Percentiles rank a stretch among this genome's conserved stretches.
Conservation (phyloP, 1,139 yeast genomes). For the Meyerozyma athensensis region DNA sequence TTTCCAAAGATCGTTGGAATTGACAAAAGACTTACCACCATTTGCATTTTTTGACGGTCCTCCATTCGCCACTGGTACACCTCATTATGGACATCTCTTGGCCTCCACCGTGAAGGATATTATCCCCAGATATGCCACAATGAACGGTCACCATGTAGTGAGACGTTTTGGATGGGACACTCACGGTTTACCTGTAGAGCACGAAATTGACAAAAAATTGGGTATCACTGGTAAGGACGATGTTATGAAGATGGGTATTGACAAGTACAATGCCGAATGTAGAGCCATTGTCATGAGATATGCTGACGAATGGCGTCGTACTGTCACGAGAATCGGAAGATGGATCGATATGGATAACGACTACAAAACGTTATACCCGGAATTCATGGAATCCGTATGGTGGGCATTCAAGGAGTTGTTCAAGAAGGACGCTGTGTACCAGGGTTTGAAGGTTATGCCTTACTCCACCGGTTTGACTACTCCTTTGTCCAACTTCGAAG, state of each 20-base stretch:
- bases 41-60: constrained; percentile 98
- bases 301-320: constrained; percentile 89
- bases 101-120: constrained; percentile 97
- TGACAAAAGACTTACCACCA: constrained; percentile 80
- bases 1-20: constrained; percentile 78
- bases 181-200: constrained; percentile 97
- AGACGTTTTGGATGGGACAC: constrained; percentile 99
- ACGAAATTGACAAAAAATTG: constrained; percentile 95
- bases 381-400: constrained; percentile 98
- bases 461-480: constrained; percentile 97
- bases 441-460: constrained; percentile 97
- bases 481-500: constrained; percentile 95
- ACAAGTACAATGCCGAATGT: constrained; percentile 89
- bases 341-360: constrained; percentile 99
- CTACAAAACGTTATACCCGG: constrained; percentile 93
- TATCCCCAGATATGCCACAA: constrained; percentile 95
- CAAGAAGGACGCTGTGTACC: constrained; percentile 81
- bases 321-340: constrained; percentile 91
- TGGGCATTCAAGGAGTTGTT: constrained; percentile 93
- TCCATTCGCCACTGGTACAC: constrained; percentile 98
- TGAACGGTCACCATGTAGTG: constrained; percentile 94
- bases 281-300: constrained; percentile 96
- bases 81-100: constrained; percentile 96
- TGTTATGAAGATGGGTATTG: constrained; percentile 90
- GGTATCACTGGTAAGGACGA: constrained; percentile 93